Conservation (phyloP, 148 eudicot species). For the Cornus suecica region DNA sequence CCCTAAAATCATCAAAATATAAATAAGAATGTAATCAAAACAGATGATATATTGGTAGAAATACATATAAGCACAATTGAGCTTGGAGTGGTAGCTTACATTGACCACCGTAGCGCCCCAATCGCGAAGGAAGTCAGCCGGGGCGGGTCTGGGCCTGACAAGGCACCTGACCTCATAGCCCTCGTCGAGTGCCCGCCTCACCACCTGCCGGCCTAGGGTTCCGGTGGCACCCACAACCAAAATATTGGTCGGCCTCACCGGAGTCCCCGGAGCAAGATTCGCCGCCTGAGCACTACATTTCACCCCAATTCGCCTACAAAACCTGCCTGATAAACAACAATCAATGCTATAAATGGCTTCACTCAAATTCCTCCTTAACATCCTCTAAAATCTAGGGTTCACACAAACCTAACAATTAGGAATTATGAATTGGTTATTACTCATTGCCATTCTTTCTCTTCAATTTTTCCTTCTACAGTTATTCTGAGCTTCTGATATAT, state of each 20-base stretch:
- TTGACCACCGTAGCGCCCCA: conserved; percentile 99
- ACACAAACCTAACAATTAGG: too few relatives aligned
- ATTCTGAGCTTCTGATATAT: too few relatives aligned
- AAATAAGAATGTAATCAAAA: not conserved
- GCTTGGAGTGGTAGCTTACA: conserved; percentile 27
- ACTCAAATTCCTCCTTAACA: not conserved
- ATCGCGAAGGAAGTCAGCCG: conserved; percentile 98
- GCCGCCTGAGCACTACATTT: conserved; percentile 55
- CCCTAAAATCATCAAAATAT: not conserved
- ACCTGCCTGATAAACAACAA: conserved; percentile 18
- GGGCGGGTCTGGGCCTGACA: conserved; percentile 94
- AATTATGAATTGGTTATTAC: too few relatives aligned
- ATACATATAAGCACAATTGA: not conserved
- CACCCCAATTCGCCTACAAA: conserved; percentile 34
- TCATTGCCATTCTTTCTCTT: too few relatives aligned
- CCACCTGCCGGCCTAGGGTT: conserved; percentile 92
- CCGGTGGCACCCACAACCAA: conserved; percentile 96
- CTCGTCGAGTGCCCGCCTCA: conserved; percentile 93
- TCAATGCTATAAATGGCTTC: not conserved
- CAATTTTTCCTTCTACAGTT: too few relatives aligned
- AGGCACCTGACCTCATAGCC: conserved; percentile 98
- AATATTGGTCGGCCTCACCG: conserved; percentile 88
- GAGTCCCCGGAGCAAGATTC: conserved; percentile 93
- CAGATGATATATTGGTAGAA: not conserved
- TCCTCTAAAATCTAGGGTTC: too few relatives aligned